These are phyloP conservation scores for Mycena metata DNA, from an alignment of 768 basidiomycete species.

Conservation along the genomic window DNA sequence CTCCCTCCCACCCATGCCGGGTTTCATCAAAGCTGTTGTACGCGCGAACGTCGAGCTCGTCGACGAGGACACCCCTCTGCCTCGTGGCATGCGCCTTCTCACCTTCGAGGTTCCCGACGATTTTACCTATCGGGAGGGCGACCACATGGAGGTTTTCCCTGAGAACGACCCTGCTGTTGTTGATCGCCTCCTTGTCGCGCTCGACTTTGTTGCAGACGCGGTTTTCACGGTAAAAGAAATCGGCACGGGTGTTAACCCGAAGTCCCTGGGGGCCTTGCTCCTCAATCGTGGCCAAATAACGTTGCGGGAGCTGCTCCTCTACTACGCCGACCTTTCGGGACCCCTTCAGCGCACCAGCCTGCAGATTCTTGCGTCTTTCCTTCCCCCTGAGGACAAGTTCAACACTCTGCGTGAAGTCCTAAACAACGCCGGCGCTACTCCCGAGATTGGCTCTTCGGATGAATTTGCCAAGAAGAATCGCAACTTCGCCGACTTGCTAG, in stretches of 20 bases:
- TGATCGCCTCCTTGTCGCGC: constrained; percentile 24
- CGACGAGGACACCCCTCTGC: constrained; percentile 24
- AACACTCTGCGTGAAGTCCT: constrained; percentile 8
- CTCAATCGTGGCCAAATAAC: constrained; percentile 24
- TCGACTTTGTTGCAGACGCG: constrained; percentile 33
- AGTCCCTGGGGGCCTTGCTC: constrained; percentile 20
- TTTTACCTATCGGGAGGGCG: constrained; percentile 33
- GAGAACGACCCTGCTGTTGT: constrained; percentile 33
- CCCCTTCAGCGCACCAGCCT: constrained; percentile 27
- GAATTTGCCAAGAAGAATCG: constrained; percentile 24
- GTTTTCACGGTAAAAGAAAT: constrained; percentile 31
- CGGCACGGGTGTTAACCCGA: constrained; percentile 20
- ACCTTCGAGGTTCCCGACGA: constrained; percentile 25
- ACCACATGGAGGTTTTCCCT: constrained; percentile 34
- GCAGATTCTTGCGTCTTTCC: constrained; percentile 16
- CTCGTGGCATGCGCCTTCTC: constrained; percentile 34
- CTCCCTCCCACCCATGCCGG: constrained; percentile 22
- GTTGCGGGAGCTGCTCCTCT: constrained; percentile 25
- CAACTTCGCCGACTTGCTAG: constrained; percentile 24
- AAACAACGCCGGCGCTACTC: background rate
- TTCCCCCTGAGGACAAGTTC: constrained; percentile 26
- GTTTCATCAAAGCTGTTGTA: constrained; percentile 21
- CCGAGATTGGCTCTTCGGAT: background rate
- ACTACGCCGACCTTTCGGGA: constrained; percentile 31
- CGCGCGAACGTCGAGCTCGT: constrained; percentile 29